phyloP scores from a whole-genome alignment of 2,329 filamentous ascomycete genomes.

The Penicillium sp. region DNA sequence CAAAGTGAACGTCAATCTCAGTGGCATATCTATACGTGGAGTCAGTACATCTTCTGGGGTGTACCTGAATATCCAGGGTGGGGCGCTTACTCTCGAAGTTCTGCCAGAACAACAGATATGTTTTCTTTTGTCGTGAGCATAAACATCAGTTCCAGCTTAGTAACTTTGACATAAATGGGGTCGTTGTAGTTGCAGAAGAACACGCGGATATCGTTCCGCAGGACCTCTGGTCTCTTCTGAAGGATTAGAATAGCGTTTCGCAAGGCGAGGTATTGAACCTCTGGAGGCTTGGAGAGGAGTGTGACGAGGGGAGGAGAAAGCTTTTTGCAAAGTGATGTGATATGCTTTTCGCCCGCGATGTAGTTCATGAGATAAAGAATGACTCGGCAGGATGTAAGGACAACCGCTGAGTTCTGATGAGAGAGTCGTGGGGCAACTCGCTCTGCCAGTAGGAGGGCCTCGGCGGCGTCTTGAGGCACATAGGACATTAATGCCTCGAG shows the following conservation, averaged over 20 bases:
- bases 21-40: slow-evolving; percentile 68
- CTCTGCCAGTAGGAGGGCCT: slow-evolving; percentile 87
- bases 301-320: slow-evolving; percentile 94
- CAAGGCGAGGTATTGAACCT: slow-evolving; percentile 96
- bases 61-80: background rate
- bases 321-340: slow-evolving; percentile 84
- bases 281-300: slow-evolving; percentile 89
- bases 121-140: slow-evolving; percentile 97
- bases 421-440: slow-evolving; percentile 93
- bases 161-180: slow-evolving; percentile 98
- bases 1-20: slow-evolving; percentile 98
- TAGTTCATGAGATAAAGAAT: slow-evolving; percentile 99
- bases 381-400: slow-evolving; percentile 92
- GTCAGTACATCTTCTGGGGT: slow-evolving; percentile 2
- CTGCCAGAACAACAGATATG: slow-evolving; percentile 91
- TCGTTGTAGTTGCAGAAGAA: slow-evolving; percentile 99
- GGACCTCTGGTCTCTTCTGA: slow-evolving; percentile 86
- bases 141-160: slow-evolving; percentile 96
- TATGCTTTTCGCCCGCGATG: slow-evolving; percentile 86
- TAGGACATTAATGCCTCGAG: slow-evolving; percentile 97
- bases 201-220: slow-evolving; percentile 94
- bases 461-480: slow-evolving; percentile 84
- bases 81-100: slow-evolving; percentile 75
- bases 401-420: slow-evolving; percentile 94
- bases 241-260: slow-evolving; percentile 92